phyloP scores from a whole-genome alignment of 129 eudicot genomes.

The Arctium lappa region DNA sequence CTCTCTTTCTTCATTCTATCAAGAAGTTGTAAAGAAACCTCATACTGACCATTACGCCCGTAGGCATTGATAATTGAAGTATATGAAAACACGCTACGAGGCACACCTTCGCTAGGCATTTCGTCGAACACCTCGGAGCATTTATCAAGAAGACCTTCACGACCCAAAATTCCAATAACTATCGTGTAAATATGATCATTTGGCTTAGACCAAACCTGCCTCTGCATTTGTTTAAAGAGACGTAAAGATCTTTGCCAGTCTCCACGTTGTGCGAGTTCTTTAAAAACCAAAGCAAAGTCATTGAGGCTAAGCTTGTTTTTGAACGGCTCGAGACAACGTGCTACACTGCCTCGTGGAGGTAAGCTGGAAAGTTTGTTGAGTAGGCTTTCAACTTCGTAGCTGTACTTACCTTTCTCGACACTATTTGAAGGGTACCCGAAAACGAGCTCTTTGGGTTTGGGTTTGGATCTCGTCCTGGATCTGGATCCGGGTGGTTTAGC shows the following conservation, averaged over 20 bases:
- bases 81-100: constrained; percentile 67
- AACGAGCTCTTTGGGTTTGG: constrained; percentile 68
- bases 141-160: constrained; percentile 89
- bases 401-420: constrained; percentile 87
- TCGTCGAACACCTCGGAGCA: constrained; percentile 82
- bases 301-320: constrained; percentile 70
- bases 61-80: constrained; percentile 85
- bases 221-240: constrained; percentile 86
- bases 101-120: constrained; percentile 65
- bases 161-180: constrained; percentile 71
- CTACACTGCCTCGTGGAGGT: constrained; percentile 93
- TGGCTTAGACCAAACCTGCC: constrained; percentile 94
- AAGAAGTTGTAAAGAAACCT: constrained; percentile 58
- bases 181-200: constrained; percentile 84
- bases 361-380: constrained; percentile 81
- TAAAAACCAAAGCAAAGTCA: constrained; percentile 74
- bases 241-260: constrained; percentile 94
- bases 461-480: constrained; percentile 39
- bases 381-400: constrained; percentile 81
- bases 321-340: constrained; percentile 82
- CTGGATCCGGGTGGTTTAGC: constrained; percentile 29
- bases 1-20: constrained; percentile 72
- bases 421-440: constrained; percentile 67
- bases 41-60: constrained; percentile 87
- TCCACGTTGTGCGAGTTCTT: constrained; percentile 81